Conservation (phyloP, 768 basidiomycete genomes). For the Lentinula lateritia region DNA sequence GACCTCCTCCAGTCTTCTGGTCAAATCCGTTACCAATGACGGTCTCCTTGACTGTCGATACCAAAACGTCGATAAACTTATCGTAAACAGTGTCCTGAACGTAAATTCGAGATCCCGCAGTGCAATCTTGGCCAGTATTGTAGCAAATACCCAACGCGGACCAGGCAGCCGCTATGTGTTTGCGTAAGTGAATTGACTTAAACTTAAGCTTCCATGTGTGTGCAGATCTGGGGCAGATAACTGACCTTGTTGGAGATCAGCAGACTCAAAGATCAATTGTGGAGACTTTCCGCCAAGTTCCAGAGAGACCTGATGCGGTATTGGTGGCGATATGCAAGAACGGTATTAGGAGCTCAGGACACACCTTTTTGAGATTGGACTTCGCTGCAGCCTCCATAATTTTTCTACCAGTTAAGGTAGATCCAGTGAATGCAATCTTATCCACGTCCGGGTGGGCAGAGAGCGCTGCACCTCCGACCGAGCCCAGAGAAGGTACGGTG, state of each 20-base stretch:
- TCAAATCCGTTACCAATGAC: constrained; percentile 81
- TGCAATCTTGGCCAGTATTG: constrained; percentile 91
- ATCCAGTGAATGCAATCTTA: constrained; percentile 95
- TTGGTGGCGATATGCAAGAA: not conserved
- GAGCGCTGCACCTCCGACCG: constrained; percentile 81
- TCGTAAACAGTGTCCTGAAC: constrained; percentile 88
- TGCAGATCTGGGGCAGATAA: too few relatives aligned
- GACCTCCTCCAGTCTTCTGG: constrained; percentile 69
- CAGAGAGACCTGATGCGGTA: constrained; percentile 59
- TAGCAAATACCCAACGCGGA: constrained; percentile 81
- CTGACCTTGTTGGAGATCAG: constrained; percentile 82
- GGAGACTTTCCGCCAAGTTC: constrained; percentile 95
- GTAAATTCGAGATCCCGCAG: constrained; percentile 85
- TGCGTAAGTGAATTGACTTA: not conserved
- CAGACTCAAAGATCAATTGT: constrained; percentile 84
- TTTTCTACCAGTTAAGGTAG: constrained; percentile 82
- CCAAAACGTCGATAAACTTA: constrained; percentile 65
- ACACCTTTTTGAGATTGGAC: constrained; percentile 89
- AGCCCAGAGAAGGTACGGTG: constrained; percentile 80
- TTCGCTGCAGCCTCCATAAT: constrained; percentile 90
- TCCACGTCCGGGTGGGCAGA: constrained; percentile 81
- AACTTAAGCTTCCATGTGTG: too few relatives aligned
- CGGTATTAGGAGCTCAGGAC: not conserved
- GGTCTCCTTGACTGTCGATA: constrained; percentile 61
- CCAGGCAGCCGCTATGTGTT: constrained; percentile 71